Conservation (phyloP, 2,329 filamentous ascomycete species). For the Cordyceps pruinosa region DNA sequence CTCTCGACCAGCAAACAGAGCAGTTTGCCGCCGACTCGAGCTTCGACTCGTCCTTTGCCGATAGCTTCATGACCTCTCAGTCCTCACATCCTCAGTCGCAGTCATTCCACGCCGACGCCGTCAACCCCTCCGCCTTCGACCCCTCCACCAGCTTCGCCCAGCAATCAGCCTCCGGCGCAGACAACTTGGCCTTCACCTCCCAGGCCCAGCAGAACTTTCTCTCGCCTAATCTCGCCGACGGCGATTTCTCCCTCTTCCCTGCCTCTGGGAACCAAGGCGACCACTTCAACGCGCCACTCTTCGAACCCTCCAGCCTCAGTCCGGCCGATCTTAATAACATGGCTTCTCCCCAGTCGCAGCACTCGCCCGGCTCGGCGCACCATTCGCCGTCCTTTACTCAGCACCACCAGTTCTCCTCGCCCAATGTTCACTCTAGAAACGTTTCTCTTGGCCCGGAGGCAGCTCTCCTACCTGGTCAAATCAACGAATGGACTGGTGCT, state of each 20-base stretch:
- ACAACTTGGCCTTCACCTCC: constrained; percentile 26
- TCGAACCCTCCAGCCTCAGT: constrained; percentile 41
- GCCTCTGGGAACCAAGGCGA: constrained; percentile 41
- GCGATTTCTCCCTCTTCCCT: constrained; percentile 61
- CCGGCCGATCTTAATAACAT: constrained; percentile 45
- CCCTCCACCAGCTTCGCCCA: constrained; percentile 39
- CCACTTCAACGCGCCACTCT: constrained; percentile 56
- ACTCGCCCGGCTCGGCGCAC: constrained; percentile 46
- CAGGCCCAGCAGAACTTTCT: constrained; percentile 41
- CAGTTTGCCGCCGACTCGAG: constrained; percentile 39
- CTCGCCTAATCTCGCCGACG: constrained; percentile 43
- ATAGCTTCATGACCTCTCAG: constrained; percentile 34
- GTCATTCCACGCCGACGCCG: constrained; percentile 24
- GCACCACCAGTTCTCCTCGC: constrained; percentile 45
- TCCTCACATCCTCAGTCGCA: constrained; percentile 25
- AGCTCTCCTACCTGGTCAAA: constrained; percentile 46
- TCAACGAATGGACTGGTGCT: constrained; percentile 45
- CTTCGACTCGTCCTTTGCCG: constrained; percentile 43
- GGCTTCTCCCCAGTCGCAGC: constrained; percentile 48
- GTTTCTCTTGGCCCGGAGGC: constrained; percentile 51
- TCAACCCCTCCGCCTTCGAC: constrained; percentile 28
- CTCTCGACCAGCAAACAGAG: constrained; percentile 41
- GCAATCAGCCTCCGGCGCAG: constrained; percentile 32
- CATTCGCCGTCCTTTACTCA: constrained; percentile 53
- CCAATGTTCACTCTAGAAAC: constrained; percentile 47